Percentiles rank a stretch among this genome's conserved stretches.
phyloP scores from a whole-genome alignment of 257 asterid species.

The Solanum tarapatanum region DNA sequence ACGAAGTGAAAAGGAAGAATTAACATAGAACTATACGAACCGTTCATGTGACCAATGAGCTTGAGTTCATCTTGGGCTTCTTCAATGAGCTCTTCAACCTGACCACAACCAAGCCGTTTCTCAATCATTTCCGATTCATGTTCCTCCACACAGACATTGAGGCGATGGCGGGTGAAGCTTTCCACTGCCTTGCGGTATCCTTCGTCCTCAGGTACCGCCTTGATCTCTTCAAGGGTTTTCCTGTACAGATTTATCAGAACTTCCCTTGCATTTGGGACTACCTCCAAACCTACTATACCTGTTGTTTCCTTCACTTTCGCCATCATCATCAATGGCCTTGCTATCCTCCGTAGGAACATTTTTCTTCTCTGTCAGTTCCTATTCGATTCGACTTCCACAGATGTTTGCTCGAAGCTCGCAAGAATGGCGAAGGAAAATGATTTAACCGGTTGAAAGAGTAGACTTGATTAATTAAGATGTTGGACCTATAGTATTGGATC shows the following conservation, averaged over 20 bases:
- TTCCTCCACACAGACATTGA: constrained; percentile 80
- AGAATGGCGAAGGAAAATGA: not conserved
- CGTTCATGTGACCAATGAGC: constrained; percentile 73
- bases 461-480: not conserved
- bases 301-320: constrained; percentile 86
- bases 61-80: constrained; percentile 91
- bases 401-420: not conserved
- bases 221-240: constrained; percentile 43
- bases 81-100: constrained; percentile 90
- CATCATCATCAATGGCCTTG: constrained; percentile 87
- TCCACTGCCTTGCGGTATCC: constrained; percentile 94
- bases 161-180: constrained; percentile 80
- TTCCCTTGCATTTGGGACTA: constrained; percentile 88
- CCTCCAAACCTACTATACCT: constrained; percentile 94
- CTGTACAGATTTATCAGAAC: constrained; percentile 69
- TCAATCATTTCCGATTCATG: constrained; percentile 79
- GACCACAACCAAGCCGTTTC: constrained; percentile 77
- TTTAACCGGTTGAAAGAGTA: not conserved
- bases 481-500: not conserved
- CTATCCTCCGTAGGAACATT: constrained; percentile 76
- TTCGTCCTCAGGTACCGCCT: constrained; percentile 79
- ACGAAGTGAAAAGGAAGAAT: not conserved
- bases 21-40: constrained; percentile 6
- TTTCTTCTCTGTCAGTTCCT: not conserved
- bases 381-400: not conserved